These are phyloP conservation scores for Westerdykella ornata DNA, from an alignment of 2,329 filamentous ascomycete species.

Conservation along the genomic window DNA sequence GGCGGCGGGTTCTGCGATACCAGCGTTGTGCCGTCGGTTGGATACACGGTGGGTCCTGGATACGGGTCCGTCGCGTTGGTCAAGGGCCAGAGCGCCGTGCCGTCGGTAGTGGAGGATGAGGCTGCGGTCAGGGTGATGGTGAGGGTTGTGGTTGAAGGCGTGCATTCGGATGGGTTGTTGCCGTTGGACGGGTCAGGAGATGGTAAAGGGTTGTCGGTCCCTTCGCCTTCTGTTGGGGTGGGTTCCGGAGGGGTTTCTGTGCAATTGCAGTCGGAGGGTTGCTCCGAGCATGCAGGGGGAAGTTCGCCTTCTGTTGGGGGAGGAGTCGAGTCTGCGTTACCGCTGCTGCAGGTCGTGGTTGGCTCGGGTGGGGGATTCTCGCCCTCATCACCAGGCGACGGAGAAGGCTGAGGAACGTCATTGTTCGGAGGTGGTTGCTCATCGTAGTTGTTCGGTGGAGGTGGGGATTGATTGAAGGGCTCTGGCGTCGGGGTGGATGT, in stretches of 20 bases:
- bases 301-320: not conserved
- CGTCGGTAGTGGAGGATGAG: not conserved
- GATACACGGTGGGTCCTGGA: not conserved
- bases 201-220: not conserved
- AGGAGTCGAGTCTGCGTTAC: not conserved
- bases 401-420: no score
- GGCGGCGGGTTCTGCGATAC: not conserved
- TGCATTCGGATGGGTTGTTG: not conserved
- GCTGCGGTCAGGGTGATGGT: not conserved
- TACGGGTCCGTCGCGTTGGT: not conserved
- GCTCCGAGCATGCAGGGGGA: not conserved
- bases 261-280: not conserved
- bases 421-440: no score
- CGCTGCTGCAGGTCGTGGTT: not conserved
- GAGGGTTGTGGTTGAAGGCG: not conserved
- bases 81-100: not conserved
- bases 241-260: not conserved
- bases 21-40: not conserved
- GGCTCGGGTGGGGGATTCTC: no score
- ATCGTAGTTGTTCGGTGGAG: no score
- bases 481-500: no score
- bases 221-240: not conserved
- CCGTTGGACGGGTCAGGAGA: not conserved
- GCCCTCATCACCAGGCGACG: no score
- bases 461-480: no score